These are phyloP conservation scores for Hortaea sp. DNA, from an alignment of 2,329 filamentous ascomycete species.

Conservation along the genomic window DNA sequence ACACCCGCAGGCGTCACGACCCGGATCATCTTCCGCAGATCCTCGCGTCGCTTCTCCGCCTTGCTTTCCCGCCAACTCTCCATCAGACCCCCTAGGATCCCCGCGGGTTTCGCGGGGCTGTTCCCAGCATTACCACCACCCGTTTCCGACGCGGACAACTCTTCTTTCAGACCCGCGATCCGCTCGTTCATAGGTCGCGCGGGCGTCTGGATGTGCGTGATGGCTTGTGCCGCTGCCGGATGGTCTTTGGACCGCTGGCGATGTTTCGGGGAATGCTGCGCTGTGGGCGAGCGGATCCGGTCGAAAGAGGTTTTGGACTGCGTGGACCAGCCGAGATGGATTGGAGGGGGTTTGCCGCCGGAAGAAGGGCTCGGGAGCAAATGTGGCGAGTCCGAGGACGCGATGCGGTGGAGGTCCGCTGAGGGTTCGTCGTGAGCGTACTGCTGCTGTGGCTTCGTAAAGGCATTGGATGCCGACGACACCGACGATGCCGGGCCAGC, in stretches of 20 bases:
- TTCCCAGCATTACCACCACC: not conserved
- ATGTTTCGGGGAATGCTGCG: not conserved
- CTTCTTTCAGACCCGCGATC: constrained; percentile 2
- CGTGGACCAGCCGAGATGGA: constrained; percentile 18
- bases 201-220: constrained; percentile 9
- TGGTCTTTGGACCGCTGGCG: not conserved
- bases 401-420: not conserved
- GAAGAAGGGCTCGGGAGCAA: constrained; percentile 7
- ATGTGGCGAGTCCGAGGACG: constrained; percentile 10
- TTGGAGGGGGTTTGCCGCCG: not conserved
- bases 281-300: constrained; percentile 6
- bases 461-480: not conserved
- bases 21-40: constrained; percentile 24
- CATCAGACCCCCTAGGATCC: constrained; percentile 9
- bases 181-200: constrained; percentile 14
- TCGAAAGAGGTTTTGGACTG: constrained; percentile 15
- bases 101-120: not conserved
- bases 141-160: too few relatives aligned
- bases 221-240: not conserved
- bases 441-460: not conserved
- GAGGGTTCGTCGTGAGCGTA: not conserved
- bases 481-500: not conserved
- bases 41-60: constrained; percentile 21
- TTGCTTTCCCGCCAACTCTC: constrained; percentile 15
- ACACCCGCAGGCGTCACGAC: constrained; percentile 11